Conservation (phyloP, 345 rosid species). For the Sisymbrium irio region DNA sequence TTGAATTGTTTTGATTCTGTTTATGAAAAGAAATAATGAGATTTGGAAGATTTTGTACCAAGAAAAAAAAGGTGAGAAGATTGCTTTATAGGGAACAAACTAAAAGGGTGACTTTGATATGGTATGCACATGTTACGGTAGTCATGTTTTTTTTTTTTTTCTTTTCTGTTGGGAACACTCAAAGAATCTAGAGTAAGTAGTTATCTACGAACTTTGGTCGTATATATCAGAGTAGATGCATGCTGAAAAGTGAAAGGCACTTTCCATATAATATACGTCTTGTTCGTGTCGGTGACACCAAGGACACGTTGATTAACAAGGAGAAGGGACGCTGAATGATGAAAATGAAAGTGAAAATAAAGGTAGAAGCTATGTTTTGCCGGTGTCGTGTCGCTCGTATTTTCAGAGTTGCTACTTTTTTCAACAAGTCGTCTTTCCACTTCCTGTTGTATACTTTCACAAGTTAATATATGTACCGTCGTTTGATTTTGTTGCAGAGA, state of each 20-base stretch:
- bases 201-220: slow-evolving; percentile 26
- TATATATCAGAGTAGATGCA: slow-evolving; percentile 29
- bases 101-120: slow-evolving; percentile 36
- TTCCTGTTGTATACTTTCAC: background rate
- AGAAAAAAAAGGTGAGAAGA: slow-evolving; percentile 18
- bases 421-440: background rate
- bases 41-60: slow-evolving; percentile 37
- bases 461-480: background rate
- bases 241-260: slow-evolving; percentile 28
- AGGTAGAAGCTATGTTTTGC: background rate
- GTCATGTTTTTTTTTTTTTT: slow-evolving; percentile 9
- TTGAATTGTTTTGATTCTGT: slow-evolving; percentile 26
- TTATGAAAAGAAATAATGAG: slow-evolving; percentile 36
- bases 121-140: slow-evolving; percentile 35
- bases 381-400: background rate
- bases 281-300: slow-evolving; percentile 28
- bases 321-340: slow-evolving; percentile 8
- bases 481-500: background rate
- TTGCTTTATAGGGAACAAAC: slow-evolving; percentile 36
- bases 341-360: slow-evolving; percentile 1
- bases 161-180: background rate
- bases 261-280: background rate
- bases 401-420: background rate
- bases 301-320: background rate
- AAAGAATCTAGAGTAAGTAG: slow-evolving; percentile 26